Evolutionary conservation across 1,284 basidiomycete species (phyloP), one percentile per base, ranked within the genome.

Genomic region (Lentinus polychrous): DNA sequence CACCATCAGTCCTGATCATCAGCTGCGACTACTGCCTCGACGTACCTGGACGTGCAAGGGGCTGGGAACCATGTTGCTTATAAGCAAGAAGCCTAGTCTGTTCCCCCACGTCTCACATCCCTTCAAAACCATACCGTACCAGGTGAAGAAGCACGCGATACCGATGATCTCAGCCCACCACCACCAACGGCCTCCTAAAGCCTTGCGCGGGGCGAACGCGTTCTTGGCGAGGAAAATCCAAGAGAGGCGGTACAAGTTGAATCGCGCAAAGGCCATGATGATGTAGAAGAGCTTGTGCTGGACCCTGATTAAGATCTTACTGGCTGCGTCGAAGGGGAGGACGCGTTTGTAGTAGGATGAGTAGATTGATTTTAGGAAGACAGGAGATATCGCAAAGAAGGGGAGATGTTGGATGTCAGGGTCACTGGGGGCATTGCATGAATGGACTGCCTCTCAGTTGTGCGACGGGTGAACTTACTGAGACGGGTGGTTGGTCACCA

Each of bases 271-370:
- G 11, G 80, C 79, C 73, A 99, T 87, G 60, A 99, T 75, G 57
- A 96, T 50, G 68, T 97, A 99, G 71, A 97, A 99, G 36, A 98
- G 74, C 52, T 86, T 85, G 68, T 98, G 94, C 72, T 99, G 95
- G 18, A 91, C 51, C 11, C 81, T 69, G 48, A 98, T 70, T 57
- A 95, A 69, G 55, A 81, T 59, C 23, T 77, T 77, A 7, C 88
- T 72, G 55, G 86, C 76, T 11, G 69, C 70, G 65, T 97, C 92
- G 59, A 95, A 89, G 41, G 70, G 67, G 76, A 99, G 83, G 51
- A 85, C 77, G 46, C 92, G 86, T 59, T 92, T 89, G 75, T 99
- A 96, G 69, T 97, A 99, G 0, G 94, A 92, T 2, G 91, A 95
- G 79, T 90, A 96, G 1, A 98, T 69, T 18, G 81, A 86, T 41